Evolutionary conservation across 2,329 filamentous ascomycete genomes (phyloP), one percentile per base, ranked within the genome.

Genomic region (Ophiostoma piceae): DNA sequence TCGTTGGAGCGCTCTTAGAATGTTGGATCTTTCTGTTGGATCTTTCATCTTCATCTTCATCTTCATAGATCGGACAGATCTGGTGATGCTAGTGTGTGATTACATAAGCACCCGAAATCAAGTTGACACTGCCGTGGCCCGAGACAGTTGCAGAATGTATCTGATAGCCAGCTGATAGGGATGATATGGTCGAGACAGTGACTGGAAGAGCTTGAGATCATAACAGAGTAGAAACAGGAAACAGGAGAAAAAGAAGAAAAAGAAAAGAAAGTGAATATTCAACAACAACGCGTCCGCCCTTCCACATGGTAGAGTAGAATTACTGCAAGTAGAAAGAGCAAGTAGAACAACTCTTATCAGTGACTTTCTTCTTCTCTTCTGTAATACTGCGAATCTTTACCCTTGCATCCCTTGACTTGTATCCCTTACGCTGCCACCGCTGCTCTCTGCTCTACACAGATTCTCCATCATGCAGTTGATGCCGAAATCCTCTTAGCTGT

Each of bases 71-170:
- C 26, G 26, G 26, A 4, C n/a, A n/a, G 51, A 4, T 11, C 9
- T 57, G 51, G 51, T 19, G 43, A 47, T 47, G 16, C 43, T 47
- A n/a, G 43, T 47, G 43, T 0, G 6, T 2, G 19, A 47, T 47
- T 47, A 47, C 43, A 47, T 47, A 47, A 47, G 43, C 43, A 47
- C 0, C 16, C 5, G 4, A 43, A 19, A 22, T 8, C n/a, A 22
- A 22, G n/a, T 12, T 12, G 51, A 57, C 51, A 26, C 11, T 57
- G 51, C 51, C 51, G 51, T 57, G n/a, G 51, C 11, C n/a, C 51
- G 51, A 57, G 51, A 57, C 51, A 57, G 51, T 57, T 16, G 51
- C 51, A 57, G n/a, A 57, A 57, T 57, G 16, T 57, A 57, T 26
- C n/a, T 26, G 51, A 29, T 29, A 29, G 26, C 26, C 26, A 29